Evolutionary conservation across 2,329 filamentous ascomycete genomes (phyloP).

Genomic region (Trichoderma pleuroti): DNA sequence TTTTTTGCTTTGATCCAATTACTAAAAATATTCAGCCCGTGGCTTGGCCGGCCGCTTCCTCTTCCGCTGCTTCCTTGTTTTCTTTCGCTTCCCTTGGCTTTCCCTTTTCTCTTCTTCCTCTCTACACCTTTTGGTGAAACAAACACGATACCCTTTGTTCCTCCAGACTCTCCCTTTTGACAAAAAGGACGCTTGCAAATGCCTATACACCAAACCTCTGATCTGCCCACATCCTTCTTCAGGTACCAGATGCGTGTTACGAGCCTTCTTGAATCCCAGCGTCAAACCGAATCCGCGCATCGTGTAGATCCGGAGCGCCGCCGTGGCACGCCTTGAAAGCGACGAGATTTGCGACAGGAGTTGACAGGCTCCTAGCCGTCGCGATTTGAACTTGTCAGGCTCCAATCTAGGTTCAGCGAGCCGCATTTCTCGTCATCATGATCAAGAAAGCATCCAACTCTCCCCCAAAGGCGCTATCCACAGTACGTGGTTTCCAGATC

Average conservation of each 20-base stretch:
- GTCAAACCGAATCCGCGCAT: slow-evolving; percentile 48
- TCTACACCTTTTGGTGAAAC: slow-evolving; percentile 16
- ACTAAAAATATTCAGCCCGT: slow-evolving; percentile 17
- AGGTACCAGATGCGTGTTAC: slow-evolving; percentile 56
- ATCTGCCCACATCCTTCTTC: slow-evolving; percentile 47
- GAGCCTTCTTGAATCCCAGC: slow-evolving; percentile 47
- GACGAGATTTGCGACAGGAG: slow-evolving; percentile 17
- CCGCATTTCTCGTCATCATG: slow-evolving; percentile 35
- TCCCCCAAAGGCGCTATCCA: slow-evolving; percentile 49
- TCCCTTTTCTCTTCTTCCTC: slow-evolving; percentile 20
- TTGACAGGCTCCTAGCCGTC: neutral
- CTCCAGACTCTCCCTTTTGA: slow-evolving; percentile 17
- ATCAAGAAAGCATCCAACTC: slow-evolving; percentile 34
- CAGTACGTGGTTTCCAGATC: slow-evolving; percentile 55
- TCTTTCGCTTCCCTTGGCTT: slow-evolving; percentile 1
- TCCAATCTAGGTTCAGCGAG: neutral
- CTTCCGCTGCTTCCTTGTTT: slow-evolving; percentile 9
- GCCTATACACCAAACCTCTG: slow-evolving; percentile 50
- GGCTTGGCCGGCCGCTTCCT: neutral
- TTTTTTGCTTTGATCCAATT: neutral
- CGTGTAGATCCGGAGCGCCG: slow-evolving; percentile 59
- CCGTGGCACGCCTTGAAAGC: slow-evolving; percentile 48
- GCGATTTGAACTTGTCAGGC: neutral
- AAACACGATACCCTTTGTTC: neutral
- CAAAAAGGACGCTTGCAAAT: slow-evolving; percentile 40